Evolutionary conservation across 2,329 filamentous ascomycete genomes (phyloP), one percentile per base, ranked within the genome.

Genomic region (Fusarium xyrophilum): DNA sequence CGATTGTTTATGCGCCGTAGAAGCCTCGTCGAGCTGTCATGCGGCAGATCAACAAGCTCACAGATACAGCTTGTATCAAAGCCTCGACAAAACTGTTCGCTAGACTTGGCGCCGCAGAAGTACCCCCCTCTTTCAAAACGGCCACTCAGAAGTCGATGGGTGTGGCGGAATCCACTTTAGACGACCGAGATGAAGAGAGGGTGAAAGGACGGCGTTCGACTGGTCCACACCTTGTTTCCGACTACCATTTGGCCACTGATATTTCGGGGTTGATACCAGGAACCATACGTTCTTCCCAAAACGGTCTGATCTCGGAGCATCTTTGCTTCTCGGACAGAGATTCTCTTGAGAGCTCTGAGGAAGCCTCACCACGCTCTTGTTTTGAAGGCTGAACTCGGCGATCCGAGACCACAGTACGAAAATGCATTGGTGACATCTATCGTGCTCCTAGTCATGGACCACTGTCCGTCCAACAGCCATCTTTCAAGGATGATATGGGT

Each of bases 151-250:
- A 38, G 40, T 46, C 68, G 64, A 52, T 63, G 60, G 53, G 53
- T 69, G 58, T 54, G 63, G 67, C 68, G 57, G 66, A 53, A 65
- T 50, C 72, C 69, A 68, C 70, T 72, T 65, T 69, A 21, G 62
- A 69, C 63, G 61, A 67, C 68, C 64, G 72, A 74, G 68, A 74
- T 73, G 68, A 73, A 67, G 56, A 69, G 60, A 58, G 57, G 58
- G 50, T 52, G 59, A 58, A 71, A 44, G 60, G 58, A 63, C 65
- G 58, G 50, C 63, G 62, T 60, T 69, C 68, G 55, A 67, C 38
- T 69, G 68, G 63, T 62, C 71, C 68, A 71, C 72, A 60, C 30
- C 40, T 46, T 56, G 55, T 25, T 61, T 42, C 54, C 51, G 21
- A 56, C 63, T 36, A 39, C 39, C 54, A 61, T 30, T 57, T 55